These are phyloP conservation scores for Pholiota microspora DNA, from an alignment of 768 basidiomycete genomes.

Conservation along the genomic window DNA sequence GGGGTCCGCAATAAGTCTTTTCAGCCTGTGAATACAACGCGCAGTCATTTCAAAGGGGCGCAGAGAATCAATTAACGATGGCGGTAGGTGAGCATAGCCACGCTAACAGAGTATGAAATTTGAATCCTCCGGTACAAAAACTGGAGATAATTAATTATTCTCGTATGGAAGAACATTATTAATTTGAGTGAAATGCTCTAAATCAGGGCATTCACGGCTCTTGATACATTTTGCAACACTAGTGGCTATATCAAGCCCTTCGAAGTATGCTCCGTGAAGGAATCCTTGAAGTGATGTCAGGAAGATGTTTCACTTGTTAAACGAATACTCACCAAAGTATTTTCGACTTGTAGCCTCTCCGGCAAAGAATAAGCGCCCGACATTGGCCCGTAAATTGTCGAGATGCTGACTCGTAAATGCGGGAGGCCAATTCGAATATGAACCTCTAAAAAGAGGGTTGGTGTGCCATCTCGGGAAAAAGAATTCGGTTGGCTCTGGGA, in stretches of 20 bases:
- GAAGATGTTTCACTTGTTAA: neutral
- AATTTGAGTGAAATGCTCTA: slow-evolving; percentile 23
- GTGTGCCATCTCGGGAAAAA: slow-evolving; percentile 53
- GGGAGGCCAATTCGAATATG: slow-evolving; percentile 72
- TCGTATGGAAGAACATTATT: slow-evolving; percentile 27
- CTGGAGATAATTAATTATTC: slow-evolving; percentile 10
- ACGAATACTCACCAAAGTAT: slow-evolving; percentile 47
- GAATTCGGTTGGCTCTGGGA: slow-evolving; percentile 58
- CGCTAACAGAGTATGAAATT: too few species aligned
- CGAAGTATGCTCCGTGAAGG: slow-evolving; percentile 58
- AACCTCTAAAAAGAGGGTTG: slow-evolving; percentile 54
- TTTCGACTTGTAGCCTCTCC: slow-evolving; percentile 59
- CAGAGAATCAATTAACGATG: too few species aligned
- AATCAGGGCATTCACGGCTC: slow-evolving; percentile 17
- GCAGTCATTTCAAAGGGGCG: too few species aligned
- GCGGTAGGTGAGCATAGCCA: too few species aligned
- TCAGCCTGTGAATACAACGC: too few species aligned
- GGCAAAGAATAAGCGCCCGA: slow-evolving; percentile 57
- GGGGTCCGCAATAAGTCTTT: too few species aligned
- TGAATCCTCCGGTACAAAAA: too few species aligned
- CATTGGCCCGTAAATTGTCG: slow-evolving; percentile 55
- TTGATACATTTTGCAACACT: slow-evolving; percentile 42
- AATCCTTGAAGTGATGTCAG: slow-evolving; percentile 34
- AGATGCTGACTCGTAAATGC: slow-evolving; percentile 53
- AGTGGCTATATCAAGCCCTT: slow-evolving; percentile 42